Conservation (phyloP, 2,329 filamentous ascomycete genomes). For the Domatiomyces globalis region DNA sequence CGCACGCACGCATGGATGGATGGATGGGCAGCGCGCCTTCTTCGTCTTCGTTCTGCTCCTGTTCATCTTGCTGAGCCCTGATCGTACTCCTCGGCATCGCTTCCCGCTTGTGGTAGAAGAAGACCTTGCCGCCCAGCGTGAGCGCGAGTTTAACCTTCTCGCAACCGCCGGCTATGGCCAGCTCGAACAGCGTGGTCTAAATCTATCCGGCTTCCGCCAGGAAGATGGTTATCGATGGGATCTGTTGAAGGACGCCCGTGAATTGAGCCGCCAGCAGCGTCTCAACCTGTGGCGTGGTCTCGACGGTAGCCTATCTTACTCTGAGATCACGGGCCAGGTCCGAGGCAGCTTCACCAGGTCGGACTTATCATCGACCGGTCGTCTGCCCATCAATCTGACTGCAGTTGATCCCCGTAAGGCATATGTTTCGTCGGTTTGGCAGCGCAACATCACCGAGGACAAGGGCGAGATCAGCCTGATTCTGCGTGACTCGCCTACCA, state of each 20-base stretch:
- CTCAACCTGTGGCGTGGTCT: slow-evolving; percentile 33
- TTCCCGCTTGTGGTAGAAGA: slow-evolving; percentile 6
- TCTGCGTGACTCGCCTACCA: slow-evolving; percentile 38
- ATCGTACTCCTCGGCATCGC: slow-evolving; percentile 18
- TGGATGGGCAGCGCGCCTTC: slow-evolving; percentile 31
- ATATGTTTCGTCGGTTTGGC: slow-evolving; percentile 55
- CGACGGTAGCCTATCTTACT: slow-evolving; percentile 48
- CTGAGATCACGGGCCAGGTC: slow-evolving; percentile 63
- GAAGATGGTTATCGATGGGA: slow-evolving; percentile 69
- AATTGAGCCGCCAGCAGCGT: slow-evolving; percentile 34
- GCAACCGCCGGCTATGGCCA: slow-evolving; percentile 37
- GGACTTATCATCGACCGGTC: slow-evolving; percentile 34
- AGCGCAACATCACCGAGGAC: slow-evolving; percentile 63
- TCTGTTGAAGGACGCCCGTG: slow-evolving; percentile 35
- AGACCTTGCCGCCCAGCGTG: slow-evolving; percentile 32
- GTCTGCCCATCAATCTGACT: slow-evolving; percentile 48
- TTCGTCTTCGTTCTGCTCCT: slow-evolving; percentile 38
- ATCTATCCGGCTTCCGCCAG: slow-evolving; percentile 62
- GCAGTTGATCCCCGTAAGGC: slow-evolving; percentile 49
- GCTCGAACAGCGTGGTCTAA: slow-evolving; percentile 42
- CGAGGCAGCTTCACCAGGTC: slow-evolving; percentile 60
- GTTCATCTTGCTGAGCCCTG: slow-evolving; percentile 40
- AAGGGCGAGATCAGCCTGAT: slow-evolving; percentile 57
- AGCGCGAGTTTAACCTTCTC: slow-evolving; percentile 18
- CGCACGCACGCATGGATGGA: neutral